phyloP scores from a whole-genome alignment of 495 filamentous ascomycete species.

The Neurospora hispaniola region DNA sequence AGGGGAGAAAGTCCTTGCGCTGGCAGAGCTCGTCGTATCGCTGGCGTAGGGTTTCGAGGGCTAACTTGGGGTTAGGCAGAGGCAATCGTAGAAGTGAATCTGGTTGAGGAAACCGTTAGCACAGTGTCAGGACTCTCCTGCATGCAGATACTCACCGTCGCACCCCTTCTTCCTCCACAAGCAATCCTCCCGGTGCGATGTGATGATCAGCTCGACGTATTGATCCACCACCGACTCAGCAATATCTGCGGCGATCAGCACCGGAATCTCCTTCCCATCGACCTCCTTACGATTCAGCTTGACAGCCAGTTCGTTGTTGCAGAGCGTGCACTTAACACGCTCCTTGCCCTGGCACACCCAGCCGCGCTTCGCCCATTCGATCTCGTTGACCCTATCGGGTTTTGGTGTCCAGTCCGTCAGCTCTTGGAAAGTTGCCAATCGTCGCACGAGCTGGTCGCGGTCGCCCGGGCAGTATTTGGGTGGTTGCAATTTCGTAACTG shows the following conservation, averaged over 20 bases:
- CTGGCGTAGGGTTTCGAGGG: slow-evolving; percentile 44
- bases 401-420: slow-evolving; percentile 82
- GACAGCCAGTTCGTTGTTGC: slow-evolving; percentile 70
- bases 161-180: slow-evolving; percentile 78
- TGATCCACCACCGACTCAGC: slow-evolving; percentile 65
- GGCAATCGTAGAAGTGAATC: slow-evolving; percentile 38
- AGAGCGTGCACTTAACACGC: slow-evolving; percentile 73
- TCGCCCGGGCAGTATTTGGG: slow-evolving; percentile 67
- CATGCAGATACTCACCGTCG: slow-evolving; percentile 48
- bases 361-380: slow-evolving; percentile 89
- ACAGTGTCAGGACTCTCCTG: neutral
- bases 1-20: slow-evolving; percentile 39
- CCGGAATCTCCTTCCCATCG: slow-evolving; percentile 50
- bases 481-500: neutral
- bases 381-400: slow-evolving; percentile 72
- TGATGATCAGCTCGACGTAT: slow-evolving; percentile 59
- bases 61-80: slow-evolving; percentile 45
- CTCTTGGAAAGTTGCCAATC: slow-evolving; percentile 79
- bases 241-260: slow-evolving; percentile 37
- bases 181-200: slow-evolving; percentile 74
- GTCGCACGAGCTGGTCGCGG: slow-evolving; percentile 67
- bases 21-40: slow-evolving; percentile 48
- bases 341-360: slow-evolving; percentile 81
- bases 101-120: slow-evolving; percentile 43
- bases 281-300: slow-evolving; percentile 61